Evolutionary conservation across 2,329 filamentous ascomycete species (phyloP).

Genomic region (Neocatenulostroma microsporum): DNA sequence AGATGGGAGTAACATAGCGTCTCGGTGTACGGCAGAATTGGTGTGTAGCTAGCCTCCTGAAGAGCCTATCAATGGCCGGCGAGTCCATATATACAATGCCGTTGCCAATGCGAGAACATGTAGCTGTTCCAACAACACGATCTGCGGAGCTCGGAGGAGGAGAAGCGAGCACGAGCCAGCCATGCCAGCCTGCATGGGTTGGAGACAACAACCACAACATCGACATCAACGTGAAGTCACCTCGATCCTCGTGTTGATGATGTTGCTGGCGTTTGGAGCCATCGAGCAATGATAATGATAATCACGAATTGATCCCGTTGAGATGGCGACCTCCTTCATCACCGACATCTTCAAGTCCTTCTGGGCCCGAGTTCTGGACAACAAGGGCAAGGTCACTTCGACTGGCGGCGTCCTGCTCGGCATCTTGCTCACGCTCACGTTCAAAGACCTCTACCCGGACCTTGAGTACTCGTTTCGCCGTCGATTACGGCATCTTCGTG

Average conservation of each 20-base stretch:
- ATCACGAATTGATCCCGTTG: no score
- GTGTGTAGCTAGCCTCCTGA: constrained; percentile 77
- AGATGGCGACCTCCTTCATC: no score
- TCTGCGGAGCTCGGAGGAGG: no score
- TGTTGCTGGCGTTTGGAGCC: no score
- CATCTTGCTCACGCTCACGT: constrained; percentile 63
- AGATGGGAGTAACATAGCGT: constrained; percentile 52
- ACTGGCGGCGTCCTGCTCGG: constrained; percentile 59
- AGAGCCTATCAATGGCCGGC: constrained; percentile 66
- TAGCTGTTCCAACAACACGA: no score
- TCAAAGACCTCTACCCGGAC: constrained; percentile 73
- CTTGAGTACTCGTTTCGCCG: constrained; percentile 58
- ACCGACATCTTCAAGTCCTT: constrained; percentile 18
- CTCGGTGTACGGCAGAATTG: constrained; percentile 41
- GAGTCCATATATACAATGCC: constrained; percentile 70
- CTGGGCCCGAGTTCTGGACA: constrained; percentile 26
- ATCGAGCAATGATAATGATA: no score
- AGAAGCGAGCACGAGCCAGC: no score
- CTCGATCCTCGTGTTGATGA: no score
- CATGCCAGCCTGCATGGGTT: no score
- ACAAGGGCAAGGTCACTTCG: constrained; percentile 27
- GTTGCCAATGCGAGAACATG: no score
- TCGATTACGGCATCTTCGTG: constrained; percentile 20
- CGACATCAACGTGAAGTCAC: no score
- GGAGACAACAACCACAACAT: no score